These are phyloP conservation scores for Vaccinium macrocarpon DNA, from an alignment of 148 eudicot genomes.

Conservation along the genomic window DNA sequence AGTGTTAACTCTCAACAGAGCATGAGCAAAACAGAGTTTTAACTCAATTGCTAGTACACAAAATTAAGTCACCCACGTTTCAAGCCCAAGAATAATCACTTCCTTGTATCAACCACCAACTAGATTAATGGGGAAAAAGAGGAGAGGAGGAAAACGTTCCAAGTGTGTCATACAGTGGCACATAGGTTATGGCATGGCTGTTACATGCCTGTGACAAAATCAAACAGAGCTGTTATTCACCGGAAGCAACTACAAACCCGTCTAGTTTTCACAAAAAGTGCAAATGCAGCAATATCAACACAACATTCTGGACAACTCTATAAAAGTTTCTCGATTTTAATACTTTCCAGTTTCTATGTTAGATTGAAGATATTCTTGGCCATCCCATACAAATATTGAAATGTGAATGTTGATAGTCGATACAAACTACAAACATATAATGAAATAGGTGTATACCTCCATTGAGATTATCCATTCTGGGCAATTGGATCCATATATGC, in stretches of 20 bases:
- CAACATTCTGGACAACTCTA: background rate
- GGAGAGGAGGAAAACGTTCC: constrained; percentile 46
- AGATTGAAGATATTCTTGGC: background rate
- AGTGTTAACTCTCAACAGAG: too few relatives aligned
- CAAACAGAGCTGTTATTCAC: background rate
- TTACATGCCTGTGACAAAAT: constrained; percentile 69
- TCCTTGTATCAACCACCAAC: background rate
- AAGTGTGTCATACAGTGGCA: constrained; percentile 87
- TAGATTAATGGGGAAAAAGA: background rate
- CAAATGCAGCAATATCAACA: background rate
- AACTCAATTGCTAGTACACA: background rate
- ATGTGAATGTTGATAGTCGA: background rate
- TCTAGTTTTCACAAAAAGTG: background rate
- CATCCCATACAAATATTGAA: background rate
- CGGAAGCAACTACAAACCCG: background rate
- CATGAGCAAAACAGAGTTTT: background rate
- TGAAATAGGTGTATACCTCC: constrained; percentile 38
- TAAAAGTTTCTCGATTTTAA: background rate
- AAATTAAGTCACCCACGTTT: background rate
- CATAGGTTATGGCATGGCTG: constrained; percentile 78
- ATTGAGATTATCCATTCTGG: constrained; percentile 86
- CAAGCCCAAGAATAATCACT: background rate
- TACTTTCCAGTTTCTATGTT: background rate
- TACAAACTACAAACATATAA: background rate
- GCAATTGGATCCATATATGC: constrained; percentile 74